A percentile compares a stretch with the other conserved stretches of the same genome.
These are phyloP conservation scores for Drosera spatulata DNA, from an alignment of 179 eudicot genomes.

Conservation along the genomic window DNA sequence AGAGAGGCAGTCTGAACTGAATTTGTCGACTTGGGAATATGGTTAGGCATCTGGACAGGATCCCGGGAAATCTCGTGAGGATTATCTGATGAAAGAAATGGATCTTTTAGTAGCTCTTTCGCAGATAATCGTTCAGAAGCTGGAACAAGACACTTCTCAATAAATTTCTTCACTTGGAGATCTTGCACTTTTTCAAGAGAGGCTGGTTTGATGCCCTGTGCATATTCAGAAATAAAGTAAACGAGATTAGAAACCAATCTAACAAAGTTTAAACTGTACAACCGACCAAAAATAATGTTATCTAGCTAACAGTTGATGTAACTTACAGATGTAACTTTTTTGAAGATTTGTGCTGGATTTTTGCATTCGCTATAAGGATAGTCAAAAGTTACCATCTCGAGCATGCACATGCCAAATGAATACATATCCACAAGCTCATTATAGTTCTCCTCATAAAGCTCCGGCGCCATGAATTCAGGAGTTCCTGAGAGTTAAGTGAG, in stretches of 20 bases:
- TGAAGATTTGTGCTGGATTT: conserved; percentile 93
- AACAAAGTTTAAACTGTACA: neutral
- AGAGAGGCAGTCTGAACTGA: conserved; percentile 14
- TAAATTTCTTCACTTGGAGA: conserved; percentile 52
- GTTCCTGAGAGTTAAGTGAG: conserved; percentile 35
- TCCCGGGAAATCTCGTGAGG: conserved; percentile 22
- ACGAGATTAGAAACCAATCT: conserved; percentile 29
- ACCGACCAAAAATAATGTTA: conserved; percentile 4
- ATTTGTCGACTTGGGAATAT: conserved; percentile 28
- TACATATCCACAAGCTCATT: conserved; percentile 94
- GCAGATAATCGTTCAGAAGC: conserved; percentile 66
- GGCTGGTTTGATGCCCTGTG: conserved; percentile 78
- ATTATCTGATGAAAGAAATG: conserved; percentile 31
- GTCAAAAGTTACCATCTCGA: conserved; percentile 88
- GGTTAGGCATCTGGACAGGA: conserved; percentile 27
- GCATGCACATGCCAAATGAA: conserved; percentile 91
- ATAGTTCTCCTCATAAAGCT: conserved; percentile 89
- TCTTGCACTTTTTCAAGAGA: conserved; percentile 63
- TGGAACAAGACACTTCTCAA: conserved; percentile 73
- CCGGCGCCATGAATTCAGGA: conserved; percentile 98
- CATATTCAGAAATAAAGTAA: neutral
- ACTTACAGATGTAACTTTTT: conserved; percentile 87
- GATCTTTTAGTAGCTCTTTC: conserved; percentile 52
- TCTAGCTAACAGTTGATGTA: neutral
- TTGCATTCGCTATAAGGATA: conserved; percentile 82